Evolutionary conservation across 805 yeast species (phyloP).

Genomic region (Suhomyces tanzawaensis): DNA sequence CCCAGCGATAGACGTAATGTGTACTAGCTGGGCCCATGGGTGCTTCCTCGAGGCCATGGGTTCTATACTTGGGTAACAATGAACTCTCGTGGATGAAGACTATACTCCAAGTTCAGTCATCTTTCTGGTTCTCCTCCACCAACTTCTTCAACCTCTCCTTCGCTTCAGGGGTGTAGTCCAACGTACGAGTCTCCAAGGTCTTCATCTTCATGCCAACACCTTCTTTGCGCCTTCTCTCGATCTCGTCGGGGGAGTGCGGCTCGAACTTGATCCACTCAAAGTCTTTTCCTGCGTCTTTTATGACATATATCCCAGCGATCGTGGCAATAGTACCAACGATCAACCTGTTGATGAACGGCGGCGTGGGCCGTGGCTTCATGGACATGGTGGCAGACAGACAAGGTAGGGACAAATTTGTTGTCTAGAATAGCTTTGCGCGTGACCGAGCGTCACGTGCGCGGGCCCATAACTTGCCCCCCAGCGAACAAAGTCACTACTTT

Average conservation of each 20-base stretch:
- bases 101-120: too few species aligned
- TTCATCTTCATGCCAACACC: slow-evolving; percentile 26
- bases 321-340: slow-evolving; percentile 38
- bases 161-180: slow-evolving; percentile 45
- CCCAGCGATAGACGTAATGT: too few species aligned
- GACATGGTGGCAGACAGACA: too few species aligned
- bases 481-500: neutral
- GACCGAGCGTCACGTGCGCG: neutral
- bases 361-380: slow-evolving; percentile 25
- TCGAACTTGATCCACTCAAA: slow-evolving; percentile 38
- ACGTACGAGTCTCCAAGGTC: slow-evolving; percentile 33
- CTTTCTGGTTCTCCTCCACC: slow-evolving; percentile 18
- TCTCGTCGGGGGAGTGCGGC: slow-evolving; percentile 39
- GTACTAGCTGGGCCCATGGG: too few species aligned
- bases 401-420: too few species aligned
- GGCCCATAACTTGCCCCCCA: neutral
- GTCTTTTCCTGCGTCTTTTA: slow-evolving; percentile 36
- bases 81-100: too few species aligned
- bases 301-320: slow-evolving; percentile 32
- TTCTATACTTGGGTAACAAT: too few species aligned
- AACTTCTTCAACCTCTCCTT: slow-evolving; percentile 29
- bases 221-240: slow-evolving; percentile 35
- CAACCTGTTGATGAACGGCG: slow-evolving; percentile 33
- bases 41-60: too few species aligned
- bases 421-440: too few species aligned